phyloP scores from a whole-genome alignment of 768 basidiomycete genomes.

The Ephemerocybe angulata region DNA sequence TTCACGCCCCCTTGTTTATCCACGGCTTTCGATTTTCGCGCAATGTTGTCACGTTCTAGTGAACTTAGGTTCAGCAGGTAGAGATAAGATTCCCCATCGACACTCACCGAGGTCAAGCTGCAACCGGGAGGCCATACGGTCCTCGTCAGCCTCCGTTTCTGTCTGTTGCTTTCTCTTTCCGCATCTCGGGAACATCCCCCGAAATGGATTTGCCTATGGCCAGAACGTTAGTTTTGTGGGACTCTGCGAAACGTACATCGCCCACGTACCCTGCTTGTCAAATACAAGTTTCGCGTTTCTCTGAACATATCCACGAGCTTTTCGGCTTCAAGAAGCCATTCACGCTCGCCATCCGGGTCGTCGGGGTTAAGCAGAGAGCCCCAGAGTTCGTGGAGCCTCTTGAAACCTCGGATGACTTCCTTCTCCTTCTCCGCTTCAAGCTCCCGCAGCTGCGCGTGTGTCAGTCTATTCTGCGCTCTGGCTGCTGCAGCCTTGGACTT shows the following conservation, averaged over 20 bases:
- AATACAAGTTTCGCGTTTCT: conserved; percentile 80
- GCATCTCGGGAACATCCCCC: conserved; percentile 63
- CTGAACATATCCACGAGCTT: conserved; percentile 86
- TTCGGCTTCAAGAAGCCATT: conserved; percentile 84
- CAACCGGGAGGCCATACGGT: conserved; percentile 71
- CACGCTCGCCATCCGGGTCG: conserved; percentile 48
- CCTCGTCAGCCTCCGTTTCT: conserved; percentile 56
- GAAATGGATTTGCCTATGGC: conserved; percentile 49
- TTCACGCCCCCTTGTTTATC: conserved; percentile 46
- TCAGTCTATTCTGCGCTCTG: conserved; percentile 46
- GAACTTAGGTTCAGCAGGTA: not conserved
- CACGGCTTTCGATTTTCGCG: conserved; percentile 43
- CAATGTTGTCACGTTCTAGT: conserved; percentile 54
- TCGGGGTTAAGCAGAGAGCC: conserved; percentile 39
- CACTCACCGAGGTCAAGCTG: conserved; percentile 68
- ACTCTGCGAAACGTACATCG: not conserved
- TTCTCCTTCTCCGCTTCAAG: conserved; percentile 65
- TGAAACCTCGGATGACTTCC: conserved; percentile 58
- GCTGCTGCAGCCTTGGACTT: conserved; percentile 31
- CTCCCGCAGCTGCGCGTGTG: conserved; percentile 54
- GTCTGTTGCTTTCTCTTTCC: conserved; percentile 34
- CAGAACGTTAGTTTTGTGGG: not conserved
- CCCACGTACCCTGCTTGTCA: conserved; percentile 63
- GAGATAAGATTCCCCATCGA: not conserved
- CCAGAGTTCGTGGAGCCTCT: conserved; percentile 62